Conservation (phyloP, 768 basidiomycete species). For the Ramaria sp. region DNA sequence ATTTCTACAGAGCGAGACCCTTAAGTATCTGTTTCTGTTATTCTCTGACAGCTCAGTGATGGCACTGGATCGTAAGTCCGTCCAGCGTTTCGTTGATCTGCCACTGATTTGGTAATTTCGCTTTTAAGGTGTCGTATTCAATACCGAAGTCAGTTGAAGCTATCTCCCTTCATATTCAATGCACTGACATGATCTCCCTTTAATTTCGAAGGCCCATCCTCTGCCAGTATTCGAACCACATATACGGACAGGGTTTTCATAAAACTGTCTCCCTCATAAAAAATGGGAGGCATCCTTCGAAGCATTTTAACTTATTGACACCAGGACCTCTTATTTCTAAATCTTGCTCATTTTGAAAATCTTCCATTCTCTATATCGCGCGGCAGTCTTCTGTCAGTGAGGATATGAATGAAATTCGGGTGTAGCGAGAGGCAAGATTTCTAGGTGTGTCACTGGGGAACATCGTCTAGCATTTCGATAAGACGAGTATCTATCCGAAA, state of each 20-base stretch:
- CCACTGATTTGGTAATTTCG: background rate
- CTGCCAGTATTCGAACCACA: slow-evolving; percentile 57
- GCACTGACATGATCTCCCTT: background rate
- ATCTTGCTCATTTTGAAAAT: background rate
- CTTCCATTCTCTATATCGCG: background rate
- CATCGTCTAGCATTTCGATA: background rate
- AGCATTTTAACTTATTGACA: background rate
- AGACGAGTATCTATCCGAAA: background rate
- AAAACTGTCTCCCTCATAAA: slow-evolving; percentile 3
- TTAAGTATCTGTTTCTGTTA: slow-evolving; percentile 85
- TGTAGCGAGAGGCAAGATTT: background rate
- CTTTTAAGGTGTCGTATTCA: slow-evolving; percentile 70
- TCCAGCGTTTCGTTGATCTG: slow-evolving; percentile 9
- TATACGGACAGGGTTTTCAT: slow-evolving; percentile 38
- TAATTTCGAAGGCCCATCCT: slow-evolving; percentile 44
- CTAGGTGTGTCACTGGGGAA: background rate
- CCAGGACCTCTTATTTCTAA: background rate
- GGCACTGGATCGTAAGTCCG: slow-evolving; percentile 58
- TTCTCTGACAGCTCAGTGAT: slow-evolving; percentile 69
- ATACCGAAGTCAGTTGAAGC: slow-evolving; percentile 61
- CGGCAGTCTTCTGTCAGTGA: background rate
- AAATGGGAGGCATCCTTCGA: background rate
- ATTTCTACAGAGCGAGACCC: slow-evolving; percentile 62
- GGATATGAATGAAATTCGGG: background rate
- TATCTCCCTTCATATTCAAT: background rate